A percentile compares a stretch with the other conserved stretches of the same genome.
Conservation (phyloP, 345 rosid species). For the Camelina neglecta region DNA sequence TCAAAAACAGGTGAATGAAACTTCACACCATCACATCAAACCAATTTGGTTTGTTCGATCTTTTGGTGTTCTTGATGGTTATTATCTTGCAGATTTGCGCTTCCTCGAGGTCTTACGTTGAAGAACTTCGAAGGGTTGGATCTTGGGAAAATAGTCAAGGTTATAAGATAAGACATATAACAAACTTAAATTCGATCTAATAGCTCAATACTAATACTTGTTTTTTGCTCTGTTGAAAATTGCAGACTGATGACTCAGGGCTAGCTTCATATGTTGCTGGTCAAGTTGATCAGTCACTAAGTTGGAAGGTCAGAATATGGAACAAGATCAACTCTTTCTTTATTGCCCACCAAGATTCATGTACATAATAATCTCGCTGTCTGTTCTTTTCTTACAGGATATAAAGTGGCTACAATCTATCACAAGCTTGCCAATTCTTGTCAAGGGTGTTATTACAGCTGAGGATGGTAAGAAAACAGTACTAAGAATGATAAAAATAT, state of each 20-base stretch:
- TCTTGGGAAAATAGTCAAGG: constrained; percentile 81
- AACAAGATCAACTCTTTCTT: neutral
- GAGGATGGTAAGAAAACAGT: constrained; percentile 65
- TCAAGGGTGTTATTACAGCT: constrained; percentile 91
- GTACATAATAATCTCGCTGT: neutral
- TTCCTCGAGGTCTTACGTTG: constrained; percentile 75
- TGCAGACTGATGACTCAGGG: constrained; percentile 84
- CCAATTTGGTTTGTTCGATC: neutral
- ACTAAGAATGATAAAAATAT: neutral
- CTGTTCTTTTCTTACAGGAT: constrained; percentile 54
- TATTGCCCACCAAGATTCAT: neutral
- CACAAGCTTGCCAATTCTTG: constrained; percentile 87
- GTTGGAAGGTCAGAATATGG: constrained; percentile 74
- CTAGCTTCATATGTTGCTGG: constrained; percentile 89
- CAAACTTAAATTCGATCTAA: neutral
- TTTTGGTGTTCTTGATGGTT: neutral
- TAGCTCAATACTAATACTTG: neutral
- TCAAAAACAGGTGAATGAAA: constrained; percentile 81
- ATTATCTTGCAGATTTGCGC: constrained; percentile 57
- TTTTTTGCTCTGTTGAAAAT: neutral
- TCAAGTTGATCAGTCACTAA: constrained; percentile 80
- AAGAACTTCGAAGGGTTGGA: constrained; percentile 91
- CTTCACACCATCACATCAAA: neutral
- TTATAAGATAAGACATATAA: constrained; percentile 3
- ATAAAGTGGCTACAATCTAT: constrained; percentile 92